Base-by-base conservation (phyloP, 2,329 filamentous ascomycete genomes). In the Aspergillus aculeatinus region DNA sequence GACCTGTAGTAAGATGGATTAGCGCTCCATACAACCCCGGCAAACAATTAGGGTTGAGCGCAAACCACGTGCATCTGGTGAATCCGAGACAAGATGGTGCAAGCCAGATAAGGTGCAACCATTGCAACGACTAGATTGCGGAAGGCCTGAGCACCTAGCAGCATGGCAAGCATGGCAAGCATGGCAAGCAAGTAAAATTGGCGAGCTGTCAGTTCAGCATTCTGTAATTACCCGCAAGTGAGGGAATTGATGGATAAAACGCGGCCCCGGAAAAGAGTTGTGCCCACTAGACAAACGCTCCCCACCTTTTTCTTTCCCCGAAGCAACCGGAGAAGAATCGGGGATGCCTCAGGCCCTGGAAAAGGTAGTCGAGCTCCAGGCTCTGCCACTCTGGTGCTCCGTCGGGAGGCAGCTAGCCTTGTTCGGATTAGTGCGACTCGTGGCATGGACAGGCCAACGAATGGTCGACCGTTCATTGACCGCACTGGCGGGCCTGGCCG, bases 231-330 rank as follows among this genome's bases (percentile, higher is more conserved):
- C 16, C 16, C 39, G 39, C 6, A 2, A n/a, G 14, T 7, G 39
- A 19, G 16, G 39, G 16, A n/a, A 44, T 44, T 16, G 16, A 44
- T n/a, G 39, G 39, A 44, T 44, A 27, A 16, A 50, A 50, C 19
- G 35, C 42, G 33, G 48, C 53, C 53, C 44, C 53, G 53, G 53
- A 55, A 55, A 55, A 55, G 53, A 55, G 27, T 55, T 55, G 48
- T 55, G 53, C 53, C 53, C 53, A 55, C 14, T 21, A 44, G 16
- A 25, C 10, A 33, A 29, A 29, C 27, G 27, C n/a, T 48, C 53
- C 53, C 47, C 42, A 29, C 42, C 53, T 44, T 35, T 33, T 35
- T 16, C 14, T 35, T 44, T 44, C 39, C 39, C 39, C 39, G 39
- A 44, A 16, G n/a, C 42, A 47, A 5, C 44, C 42, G 53, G 53